Evolutionary conservation across 2,329 filamentous ascomycete species (phyloP).

Genomic region (Pseudogymnoascus sp.): DNA sequence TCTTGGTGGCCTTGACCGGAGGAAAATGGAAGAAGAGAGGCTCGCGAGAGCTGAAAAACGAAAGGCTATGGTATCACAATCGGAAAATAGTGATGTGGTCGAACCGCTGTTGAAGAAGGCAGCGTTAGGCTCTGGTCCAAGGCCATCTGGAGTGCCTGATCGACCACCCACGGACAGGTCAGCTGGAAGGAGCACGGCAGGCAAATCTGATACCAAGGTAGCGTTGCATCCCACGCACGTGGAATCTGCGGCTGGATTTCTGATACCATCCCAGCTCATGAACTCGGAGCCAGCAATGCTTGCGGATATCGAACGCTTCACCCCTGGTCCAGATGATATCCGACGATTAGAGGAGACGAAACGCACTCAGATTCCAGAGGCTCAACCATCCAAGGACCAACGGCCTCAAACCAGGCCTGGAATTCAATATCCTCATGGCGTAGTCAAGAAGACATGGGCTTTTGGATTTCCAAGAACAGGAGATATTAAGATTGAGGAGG

Average conservation of each 20-base stretch:
- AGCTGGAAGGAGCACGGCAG: not conserved
- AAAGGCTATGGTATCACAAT: constrained; percentile 29
- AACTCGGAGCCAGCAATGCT: constrained; percentile 1
- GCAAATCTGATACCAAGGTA: not conserved
- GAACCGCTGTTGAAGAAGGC: not conserved
- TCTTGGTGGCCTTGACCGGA: constrained; percentile 52
- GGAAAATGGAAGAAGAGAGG: constrained; percentile 78
- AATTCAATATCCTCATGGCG: constrained; percentile 41
- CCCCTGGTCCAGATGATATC: not conserved
- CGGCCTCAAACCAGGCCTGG: constrained; percentile 13
- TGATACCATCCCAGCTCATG: constrained; percentile 10
- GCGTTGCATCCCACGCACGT: not conserved
- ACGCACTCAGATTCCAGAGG: not conserved
- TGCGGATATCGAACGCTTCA: constrained; percentile 1
- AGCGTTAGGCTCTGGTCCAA: not conserved
- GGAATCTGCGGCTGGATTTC: not conserved
- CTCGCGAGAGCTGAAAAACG: constrained; percentile 49
- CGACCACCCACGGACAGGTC: not conserved
- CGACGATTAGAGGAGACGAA: not conserved
- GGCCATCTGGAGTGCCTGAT: not conserved
- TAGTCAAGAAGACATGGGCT: constrained; percentile 76
- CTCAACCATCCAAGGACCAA: constrained; percentile 14
- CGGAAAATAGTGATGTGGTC: not conserved
- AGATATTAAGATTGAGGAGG: constrained; percentile 83
- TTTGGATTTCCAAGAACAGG: constrained; percentile 50